These are phyloP conservation scores for Telopea speciosissima DNA, from an alignment of 177 flowering plant genomes.

Conservation along the genomic window DNA sequence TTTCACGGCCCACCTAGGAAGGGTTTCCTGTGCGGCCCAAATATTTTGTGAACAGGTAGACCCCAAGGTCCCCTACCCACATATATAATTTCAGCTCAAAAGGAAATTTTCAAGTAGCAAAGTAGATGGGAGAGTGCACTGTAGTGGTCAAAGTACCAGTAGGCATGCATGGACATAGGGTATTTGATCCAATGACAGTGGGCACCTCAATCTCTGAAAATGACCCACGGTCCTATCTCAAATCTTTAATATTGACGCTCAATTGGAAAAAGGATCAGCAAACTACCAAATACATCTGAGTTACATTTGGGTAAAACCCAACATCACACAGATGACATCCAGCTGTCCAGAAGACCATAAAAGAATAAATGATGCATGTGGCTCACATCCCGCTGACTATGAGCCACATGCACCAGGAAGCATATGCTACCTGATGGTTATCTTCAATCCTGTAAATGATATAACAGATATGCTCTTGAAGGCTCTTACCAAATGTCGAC, in stretches of 20 bases:
- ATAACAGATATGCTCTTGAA: background rate
- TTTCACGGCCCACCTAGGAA: too few relatives aligned
- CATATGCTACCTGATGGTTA: background rate
- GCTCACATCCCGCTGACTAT: background rate
- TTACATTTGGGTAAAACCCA: too few relatives aligned
- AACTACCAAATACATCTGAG: background rate
- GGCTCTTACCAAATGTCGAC: conserved; percentile 85
- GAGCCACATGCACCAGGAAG: background rate
- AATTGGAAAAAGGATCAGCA: background rate
- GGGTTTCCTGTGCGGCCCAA: too few relatives aligned
- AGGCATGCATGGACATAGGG: too few relatives aligned
- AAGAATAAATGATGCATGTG: background rate
- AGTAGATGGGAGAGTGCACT: too few relatives aligned
- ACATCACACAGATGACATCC: background rate
- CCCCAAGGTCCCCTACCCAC: too few relatives aligned
- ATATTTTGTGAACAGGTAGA: too few relatives aligned
- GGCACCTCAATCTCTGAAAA: background rate
- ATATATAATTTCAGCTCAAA: too few relatives aligned
- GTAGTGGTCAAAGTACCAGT: too few relatives aligned
- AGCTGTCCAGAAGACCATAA: background rate
- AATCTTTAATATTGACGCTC: background rate
- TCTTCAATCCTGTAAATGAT: background rate
- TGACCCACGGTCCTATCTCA: background rate
- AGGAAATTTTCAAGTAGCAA: too few relatives aligned
- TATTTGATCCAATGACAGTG: too few relatives aligned